Evolutionary conservation across 2,329 filamentous ascomycete genomes (phyloP).

Genomic region (Colletotrichum sp.): DNA sequence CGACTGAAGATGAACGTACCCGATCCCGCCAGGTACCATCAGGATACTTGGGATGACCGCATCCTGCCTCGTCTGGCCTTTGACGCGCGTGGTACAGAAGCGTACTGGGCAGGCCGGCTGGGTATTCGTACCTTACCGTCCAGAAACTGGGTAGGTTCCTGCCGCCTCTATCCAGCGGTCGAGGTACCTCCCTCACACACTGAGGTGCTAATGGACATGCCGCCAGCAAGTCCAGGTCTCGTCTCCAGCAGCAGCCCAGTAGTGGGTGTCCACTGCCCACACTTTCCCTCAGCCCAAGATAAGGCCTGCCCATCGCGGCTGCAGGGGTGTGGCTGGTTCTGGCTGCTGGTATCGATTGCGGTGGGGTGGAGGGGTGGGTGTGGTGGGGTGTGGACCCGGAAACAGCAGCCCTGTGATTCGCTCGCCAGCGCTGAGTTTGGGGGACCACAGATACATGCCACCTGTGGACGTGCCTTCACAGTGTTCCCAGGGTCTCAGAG

Average conservation of each 20-base stretch:
- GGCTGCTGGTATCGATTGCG: constrained; percentile 17
- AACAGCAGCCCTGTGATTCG: constrained; percentile 9
- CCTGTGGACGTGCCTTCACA: background rate
- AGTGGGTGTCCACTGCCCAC: background rate
- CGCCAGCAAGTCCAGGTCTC: background rate
- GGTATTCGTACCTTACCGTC: background rate
- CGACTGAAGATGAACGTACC: background rate
- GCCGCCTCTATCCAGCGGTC: background rate
- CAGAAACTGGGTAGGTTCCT: background rate
- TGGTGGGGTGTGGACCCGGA: constrained; percentile 17
- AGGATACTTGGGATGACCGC: constrained; percentile 8
- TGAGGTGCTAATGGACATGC: background rate
- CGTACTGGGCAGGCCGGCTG: background rate
- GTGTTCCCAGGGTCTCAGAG: constrained; percentile 8
- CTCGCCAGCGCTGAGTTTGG: constrained; percentile 10
- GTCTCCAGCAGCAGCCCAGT: background rate
- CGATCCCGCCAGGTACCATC: constrained; percentile 8
- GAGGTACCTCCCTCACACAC: background rate
- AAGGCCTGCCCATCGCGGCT: constrained; percentile 14
- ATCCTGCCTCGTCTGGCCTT: background rate
- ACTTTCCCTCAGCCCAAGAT: constrained; percentile 15
- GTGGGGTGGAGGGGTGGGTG: constrained; percentile 17
- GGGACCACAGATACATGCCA: constrained; percentile 19
- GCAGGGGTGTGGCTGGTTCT: constrained; percentile 17
- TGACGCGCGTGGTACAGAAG: constrained; percentile 2